Evolutionary conservation across 306 rosid species (phyloP), one percentile per base, ranked within the genome.

Genomic region (Vigna trinervia): DNA sequence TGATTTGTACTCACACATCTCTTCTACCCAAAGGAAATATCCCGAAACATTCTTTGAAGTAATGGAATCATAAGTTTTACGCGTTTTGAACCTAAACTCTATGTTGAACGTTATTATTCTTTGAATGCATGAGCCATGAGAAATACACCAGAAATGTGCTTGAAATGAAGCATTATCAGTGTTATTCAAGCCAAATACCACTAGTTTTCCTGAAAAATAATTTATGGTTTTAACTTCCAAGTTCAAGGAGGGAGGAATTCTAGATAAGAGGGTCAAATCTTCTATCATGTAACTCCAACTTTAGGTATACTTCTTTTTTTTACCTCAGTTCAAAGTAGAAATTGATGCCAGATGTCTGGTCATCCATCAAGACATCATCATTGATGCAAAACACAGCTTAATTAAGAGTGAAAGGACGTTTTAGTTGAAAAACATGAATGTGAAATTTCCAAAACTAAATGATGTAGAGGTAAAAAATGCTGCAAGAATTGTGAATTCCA

Each of bases 1-100:
- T 85, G 66, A 64, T 73, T 77, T 80, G 72, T 80, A 77, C 56
- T 76, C 82, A 71, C 47, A 72, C 50, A 14, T 67, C 30, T 65
- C 66, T 47, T 67, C 74, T 47, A 69, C 58, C 53, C 19, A 36
- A 74, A 63, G 63, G 75, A 81, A 77, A 57, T 56, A 52, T 74
- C 63, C 12, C 59, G 12, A 70, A 65, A 54, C 34, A 82, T 45
- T 63, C 60, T 76, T 85, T 75, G 5, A 39, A 51, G 63, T 57
- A 67, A 79, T 84, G 80, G 77, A 72, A 28, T 56, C 51, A 71
- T 41, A 67, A 30, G 22, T 20, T 51, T 73, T 74, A 50, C 74
- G 59, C 78, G 0, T 46, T 23, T 58, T 65, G 38, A 43, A 9
- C 20, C 32, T 22, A 22, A 34, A 66, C 4, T 47, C n/a, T 15